Percentiles rank a stretch among this genome's conserved stretches.
These are phyloP conservation scores for Aspergillus bombycis DNA, from an alignment of 2,329 filamentous ascomycete genomes.

Conservation along the genomic window DNA sequence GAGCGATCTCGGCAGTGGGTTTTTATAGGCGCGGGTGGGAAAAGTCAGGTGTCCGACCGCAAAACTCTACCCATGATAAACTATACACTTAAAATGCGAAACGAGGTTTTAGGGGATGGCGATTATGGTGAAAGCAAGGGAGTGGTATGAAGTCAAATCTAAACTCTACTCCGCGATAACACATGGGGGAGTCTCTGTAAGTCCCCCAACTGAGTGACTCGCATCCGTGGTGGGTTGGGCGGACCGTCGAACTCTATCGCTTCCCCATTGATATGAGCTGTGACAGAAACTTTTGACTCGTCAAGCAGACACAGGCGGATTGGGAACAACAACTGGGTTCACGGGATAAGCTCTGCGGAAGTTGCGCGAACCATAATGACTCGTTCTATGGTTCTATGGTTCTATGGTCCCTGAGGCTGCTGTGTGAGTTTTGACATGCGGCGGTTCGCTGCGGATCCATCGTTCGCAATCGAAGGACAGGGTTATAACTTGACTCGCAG, in stretches of 20 bases:
- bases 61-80: conserved; percentile 5
- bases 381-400: background rate
- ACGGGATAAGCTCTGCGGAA: background rate
- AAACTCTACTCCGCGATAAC: background rate
- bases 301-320: background rate
- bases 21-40: background rate
- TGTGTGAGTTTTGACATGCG: background rate
- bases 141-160: background rate
- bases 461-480: background rate
- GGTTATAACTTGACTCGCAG: background rate
- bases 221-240: background rate
- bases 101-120: background rate
- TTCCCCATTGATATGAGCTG: conserved; percentile 1
- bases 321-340: background rate
- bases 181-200: background rate
- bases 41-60: background rate
- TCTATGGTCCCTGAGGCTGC: background rate
- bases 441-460: background rate
- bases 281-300: background rate
- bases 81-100: conserved; percentile 1
- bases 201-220: background rate
- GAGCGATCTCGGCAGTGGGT: conserved; percentile 4
- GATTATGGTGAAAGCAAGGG: background rate
- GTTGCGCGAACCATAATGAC: conserved; percentile 3
- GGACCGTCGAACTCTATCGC: conserved; percentile 1